A percentile compares a stretch with the other conserved stretches of the same genome.
Evolutionary conservation across 345 rosid genomes (phyloP).

Genomic region (Trapa bicornis): DNA sequence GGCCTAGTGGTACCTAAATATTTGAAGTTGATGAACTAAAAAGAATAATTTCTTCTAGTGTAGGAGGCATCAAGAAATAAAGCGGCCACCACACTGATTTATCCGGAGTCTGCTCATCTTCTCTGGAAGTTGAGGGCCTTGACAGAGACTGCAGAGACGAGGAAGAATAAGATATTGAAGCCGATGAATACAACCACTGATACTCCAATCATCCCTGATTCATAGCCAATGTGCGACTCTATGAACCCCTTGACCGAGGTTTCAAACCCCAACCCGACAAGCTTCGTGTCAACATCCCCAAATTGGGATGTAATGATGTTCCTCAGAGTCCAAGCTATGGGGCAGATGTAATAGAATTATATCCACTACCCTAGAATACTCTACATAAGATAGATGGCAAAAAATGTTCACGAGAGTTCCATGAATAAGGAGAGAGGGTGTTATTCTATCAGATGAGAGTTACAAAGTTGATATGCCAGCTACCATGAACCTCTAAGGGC

Average conservation of each 20-base stretch:
- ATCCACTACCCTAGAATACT: slow-evolving; percentile 85
- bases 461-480: neutral
- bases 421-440: neutral
- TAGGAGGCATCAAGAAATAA: too few species aligned
- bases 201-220: slow-evolving; percentile 31
- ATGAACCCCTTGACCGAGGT: slow-evolving; percentile 58
- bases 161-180: slow-evolving; percentile 55
- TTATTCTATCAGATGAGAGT: neutral
- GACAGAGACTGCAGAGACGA: slow-evolving; percentile 41
- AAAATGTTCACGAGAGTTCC: neutral
- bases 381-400: slow-evolving; percentile 19
- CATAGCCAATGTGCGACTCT: slow-evolving; percentile 32
- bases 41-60: too few species aligned
- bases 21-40: too few species aligned
- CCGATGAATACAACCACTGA: slow-evolving; percentile 42
- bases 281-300: slow-evolving; percentile 57
- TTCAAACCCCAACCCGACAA: slow-evolving; percentile 36
- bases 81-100: too few species aligned
- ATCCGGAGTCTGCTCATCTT: slow-evolving; percentile 22
- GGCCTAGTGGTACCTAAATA: too few species aligned
- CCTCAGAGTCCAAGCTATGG: slow-evolving; percentile 73
- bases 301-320: slow-evolving; percentile 71
- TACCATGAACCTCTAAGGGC: neutral
- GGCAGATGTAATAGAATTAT: slow-evolving; percentile 80
- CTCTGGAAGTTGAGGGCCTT: slow-evolving; percentile 68